These are phyloP conservation scores for Pseudogymnoascus sp. DNA, from an alignment of 2,329 filamentous ascomycete species.

Conservation along the genomic window DNA sequence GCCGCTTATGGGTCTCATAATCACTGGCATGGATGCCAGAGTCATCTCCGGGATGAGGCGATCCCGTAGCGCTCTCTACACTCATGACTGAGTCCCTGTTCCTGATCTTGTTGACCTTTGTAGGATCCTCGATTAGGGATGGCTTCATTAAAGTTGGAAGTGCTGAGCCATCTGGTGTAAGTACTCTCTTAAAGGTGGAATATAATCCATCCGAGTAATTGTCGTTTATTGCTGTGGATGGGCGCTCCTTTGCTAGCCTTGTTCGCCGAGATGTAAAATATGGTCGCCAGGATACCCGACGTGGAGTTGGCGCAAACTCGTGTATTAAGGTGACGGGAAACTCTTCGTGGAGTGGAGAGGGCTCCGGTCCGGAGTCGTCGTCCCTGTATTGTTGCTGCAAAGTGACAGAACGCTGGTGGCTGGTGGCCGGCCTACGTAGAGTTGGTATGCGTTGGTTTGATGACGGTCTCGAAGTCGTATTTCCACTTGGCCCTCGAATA, in stretches of 20 bases:
- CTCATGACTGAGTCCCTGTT: conserved; percentile 1
- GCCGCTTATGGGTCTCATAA: conserved; percentile 38
- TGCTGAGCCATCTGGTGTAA: conserved; percentile 21
- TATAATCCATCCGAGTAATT: conserved; percentile 19
- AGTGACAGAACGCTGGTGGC: conserved; percentile 68
- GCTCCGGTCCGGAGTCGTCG: conserved; percentile 18
- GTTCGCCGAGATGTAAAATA: conserved; percentile 28
- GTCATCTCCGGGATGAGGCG: conserved; percentile 13
- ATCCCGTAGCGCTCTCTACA: background rate
- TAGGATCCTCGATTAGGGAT: conserved; percentile 17
- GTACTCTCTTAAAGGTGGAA: conserved; percentile 25
- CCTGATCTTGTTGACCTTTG: background rate
- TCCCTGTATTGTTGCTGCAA: conserved; percentile 45
- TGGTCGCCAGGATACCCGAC: conserved; percentile 23
- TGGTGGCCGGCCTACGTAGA: conserved; percentile 68
- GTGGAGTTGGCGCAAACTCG: conserved; percentile 17
- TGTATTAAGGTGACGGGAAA: conserved; percentile 14
- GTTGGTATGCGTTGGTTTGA: conserved; percentile 56
- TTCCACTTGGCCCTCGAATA: conserved; percentile 39
- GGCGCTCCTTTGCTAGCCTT: conserved; percentile 24
- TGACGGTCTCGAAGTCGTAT: conserved; percentile 40
- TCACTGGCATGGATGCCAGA: conserved; percentile 16
- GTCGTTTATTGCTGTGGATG: conserved; percentile 22
- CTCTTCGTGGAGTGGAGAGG: conserved; percentile 9
- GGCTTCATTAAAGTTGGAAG: conserved; percentile 28